Base-by-base conservation (phyloP, 1,139 yeast genomes). In the Pneumocystis jirovecii region DNA sequence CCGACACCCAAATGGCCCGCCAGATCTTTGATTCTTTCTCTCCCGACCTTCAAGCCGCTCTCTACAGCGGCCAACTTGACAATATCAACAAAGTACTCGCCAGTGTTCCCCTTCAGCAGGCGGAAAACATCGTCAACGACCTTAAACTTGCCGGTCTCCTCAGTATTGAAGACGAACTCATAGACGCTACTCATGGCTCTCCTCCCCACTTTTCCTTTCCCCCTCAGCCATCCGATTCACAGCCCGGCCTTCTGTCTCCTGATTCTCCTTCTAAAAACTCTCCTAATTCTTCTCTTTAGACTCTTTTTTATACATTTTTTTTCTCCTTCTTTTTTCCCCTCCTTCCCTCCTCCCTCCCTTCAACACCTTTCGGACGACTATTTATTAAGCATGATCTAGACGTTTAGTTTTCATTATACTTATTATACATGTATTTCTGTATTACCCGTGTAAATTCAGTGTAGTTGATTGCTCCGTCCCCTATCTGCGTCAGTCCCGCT, bases 381-480 rank as follows among this genome's bases (percentile, higher is more conserved):
- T 66, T 68, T 68, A 56, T 64, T 63, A 60, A 82, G 78, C 75
- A 88, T 81, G 72, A 88, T 82, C 40, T 37, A 10, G 12, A n/a
- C n/a, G n/a, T n/a, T n/a, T n/a, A n/a, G n/a, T n/a, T n/a, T n/a
- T n/a, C n/a, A n/a, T n/a, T n/a, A n/a, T n/a, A n/a, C n/a, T n/a
- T n/a, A n/a, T n/a, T n/a, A n/a, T n/a, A n/a, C n/a, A n/a, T n/a
- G n/a, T n/a, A n/a, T n/a, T n/a, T n/a, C n/a, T n/a, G n/a, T n/a
- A n/a, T n/a, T 87, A 69, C 95, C 95, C 34, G 34, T 31, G 34
- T 31, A 76, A 93, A 93, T 78, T 93, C 98, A 74, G 87, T 90
- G 76, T 93, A 93, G 77, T 91, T 95, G 74, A 93, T 93, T 77
- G 88, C 96, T 66, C 97, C 97, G 72, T 93, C 96, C 35, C 57